A percentile compares a stretch with the other conserved stretches of the same genome.
phyloP scores from a whole-genome alignment of 257 asterid species.

The Solanum medicagineum region DNA sequence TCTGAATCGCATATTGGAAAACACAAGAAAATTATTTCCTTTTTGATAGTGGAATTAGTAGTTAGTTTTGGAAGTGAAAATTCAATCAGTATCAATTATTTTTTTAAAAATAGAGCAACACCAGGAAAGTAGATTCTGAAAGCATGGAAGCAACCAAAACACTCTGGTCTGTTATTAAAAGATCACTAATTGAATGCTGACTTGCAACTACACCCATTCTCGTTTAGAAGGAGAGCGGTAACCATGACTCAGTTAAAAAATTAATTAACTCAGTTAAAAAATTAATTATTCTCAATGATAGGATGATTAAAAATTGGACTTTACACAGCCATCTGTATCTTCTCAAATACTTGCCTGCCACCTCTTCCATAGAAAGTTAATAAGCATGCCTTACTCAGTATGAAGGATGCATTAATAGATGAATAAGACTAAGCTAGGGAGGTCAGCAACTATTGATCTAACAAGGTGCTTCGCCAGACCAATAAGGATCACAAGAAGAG shows the following conservation, averaged over 20 bases:
- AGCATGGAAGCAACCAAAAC: neutral
- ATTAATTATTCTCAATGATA: neutral
- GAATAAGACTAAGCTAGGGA: neutral
- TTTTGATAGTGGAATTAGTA: neutral
- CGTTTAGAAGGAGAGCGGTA: neutral
- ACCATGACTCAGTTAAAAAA: neutral
- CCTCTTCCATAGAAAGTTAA: neutral
- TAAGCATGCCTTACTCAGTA: neutral
- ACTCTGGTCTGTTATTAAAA: neutral
- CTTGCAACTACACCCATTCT: neutral
- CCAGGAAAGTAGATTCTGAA: neutral
- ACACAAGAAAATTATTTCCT: neutral
- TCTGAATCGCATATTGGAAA: conserved; percentile 31
- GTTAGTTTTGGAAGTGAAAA: neutral
- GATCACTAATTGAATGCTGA: neutral
- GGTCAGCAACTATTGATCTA: neutral
- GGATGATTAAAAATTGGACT: neutral
- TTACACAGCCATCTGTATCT: neutral
- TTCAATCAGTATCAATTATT: neutral
- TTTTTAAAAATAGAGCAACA: neutral
- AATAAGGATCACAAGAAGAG: neutral
- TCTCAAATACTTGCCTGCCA: neutral
- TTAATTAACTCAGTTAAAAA: neutral
- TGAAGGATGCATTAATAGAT: neutral
- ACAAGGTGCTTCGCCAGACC: neutral